Evolutionary conservation across 1,284 basidiomycete species (phyloP).

Genomic region (Sutorius eximius): DNA sequence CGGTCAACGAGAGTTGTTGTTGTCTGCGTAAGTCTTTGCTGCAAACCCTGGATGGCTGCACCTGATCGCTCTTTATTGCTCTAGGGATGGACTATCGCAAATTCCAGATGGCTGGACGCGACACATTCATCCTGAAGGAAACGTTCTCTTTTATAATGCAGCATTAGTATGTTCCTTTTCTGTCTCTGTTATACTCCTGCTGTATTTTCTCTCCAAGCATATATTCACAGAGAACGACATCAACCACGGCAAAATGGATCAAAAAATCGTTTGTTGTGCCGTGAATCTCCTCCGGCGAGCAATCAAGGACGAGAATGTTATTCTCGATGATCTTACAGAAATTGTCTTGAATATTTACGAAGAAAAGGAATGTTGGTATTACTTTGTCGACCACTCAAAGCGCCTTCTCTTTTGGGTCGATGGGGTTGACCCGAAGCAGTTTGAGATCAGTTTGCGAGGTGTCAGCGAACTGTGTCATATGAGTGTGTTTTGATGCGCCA

Average conservation of each 20-base stretch:
- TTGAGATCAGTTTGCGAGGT: conserved; percentile 1
- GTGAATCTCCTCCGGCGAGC: conserved; percentile 4
- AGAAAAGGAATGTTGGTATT: conserved; percentile 7
- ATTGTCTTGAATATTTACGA: conserved; percentile 20
- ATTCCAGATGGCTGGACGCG: conserved; percentile 10
- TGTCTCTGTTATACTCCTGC: not conserved
- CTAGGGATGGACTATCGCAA: conserved; percentile 3
- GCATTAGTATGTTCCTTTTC: conserved; percentile 11
- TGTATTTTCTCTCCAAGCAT: conserved; percentile 6
- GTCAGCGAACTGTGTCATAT: conserved; percentile 8
- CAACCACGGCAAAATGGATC: not conserved
- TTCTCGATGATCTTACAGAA: conserved; percentile 15
- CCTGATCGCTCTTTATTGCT: too few relatives aligned
- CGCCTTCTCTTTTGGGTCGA: conserved; percentile 23
- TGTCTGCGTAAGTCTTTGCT: too few relatives aligned
- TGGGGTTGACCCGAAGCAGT: not conserved
- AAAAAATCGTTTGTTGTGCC: not conserved
- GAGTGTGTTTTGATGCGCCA: conserved; percentile 6
- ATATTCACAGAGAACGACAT: conserved; percentile 21
- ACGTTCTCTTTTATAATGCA: conserved; percentile 13
- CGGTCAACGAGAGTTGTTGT: too few relatives aligned
- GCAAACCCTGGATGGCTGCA: not conserved
- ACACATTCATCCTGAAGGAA: conserved; percentile 23
- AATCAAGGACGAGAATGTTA: not conserved
- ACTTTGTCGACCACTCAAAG: conserved; percentile 20